phyloP scores from a whole-genome alignment of 2,329 filamentous ascomycete genomes.

The Geoglossum cookeanum region DNA sequence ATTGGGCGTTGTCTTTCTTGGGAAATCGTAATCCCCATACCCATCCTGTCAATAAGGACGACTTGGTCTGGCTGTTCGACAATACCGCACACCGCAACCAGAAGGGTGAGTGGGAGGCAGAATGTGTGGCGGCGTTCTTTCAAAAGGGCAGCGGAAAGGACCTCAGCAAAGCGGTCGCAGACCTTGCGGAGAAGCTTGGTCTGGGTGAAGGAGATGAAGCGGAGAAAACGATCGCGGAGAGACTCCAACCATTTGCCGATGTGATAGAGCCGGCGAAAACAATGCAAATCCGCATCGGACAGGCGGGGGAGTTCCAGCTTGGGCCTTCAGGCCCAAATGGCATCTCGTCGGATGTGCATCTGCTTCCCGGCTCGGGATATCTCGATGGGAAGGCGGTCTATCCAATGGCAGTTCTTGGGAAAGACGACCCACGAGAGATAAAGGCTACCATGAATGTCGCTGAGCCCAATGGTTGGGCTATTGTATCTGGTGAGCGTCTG shows the following conservation, averaged over 20 bases:
- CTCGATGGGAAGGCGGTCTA: constrained; percentile 16
- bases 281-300: constrained; percentile 40
- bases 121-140: constrained; percentile 72
- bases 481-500: constrained; percentile 53
- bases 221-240: constrained; percentile 41
- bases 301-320: constrained; percentile 25
- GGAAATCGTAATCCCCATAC: constrained; percentile 35
- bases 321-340: constrained; percentile 55
- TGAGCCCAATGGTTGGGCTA: constrained; percentile 58
- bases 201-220: constrained; percentile 38
- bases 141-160: constrained; percentile 48
- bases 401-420: constrained; percentile 17
- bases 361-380: constrained; percentile 31
- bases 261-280: constrained; percentile 51
- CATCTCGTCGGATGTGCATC: constrained; percentile 45
- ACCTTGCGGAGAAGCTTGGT: constrained; percentile 49
- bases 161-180: constrained; percentile 48
- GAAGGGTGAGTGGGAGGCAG: constrained; percentile 48
- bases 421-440: constrained; percentile 25
- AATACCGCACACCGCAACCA: constrained; percentile 57
- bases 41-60: constrained; percentile 31
- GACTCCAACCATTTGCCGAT: constrained; percentile 62
- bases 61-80: constrained; percentile 72
- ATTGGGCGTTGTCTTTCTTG: constrained; percentile 15
- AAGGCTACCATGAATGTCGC: constrained; percentile 57